phyloP scores from a whole-genome alignment of 352 stramenopile species.

The Ophiocytium majus region DNA sequence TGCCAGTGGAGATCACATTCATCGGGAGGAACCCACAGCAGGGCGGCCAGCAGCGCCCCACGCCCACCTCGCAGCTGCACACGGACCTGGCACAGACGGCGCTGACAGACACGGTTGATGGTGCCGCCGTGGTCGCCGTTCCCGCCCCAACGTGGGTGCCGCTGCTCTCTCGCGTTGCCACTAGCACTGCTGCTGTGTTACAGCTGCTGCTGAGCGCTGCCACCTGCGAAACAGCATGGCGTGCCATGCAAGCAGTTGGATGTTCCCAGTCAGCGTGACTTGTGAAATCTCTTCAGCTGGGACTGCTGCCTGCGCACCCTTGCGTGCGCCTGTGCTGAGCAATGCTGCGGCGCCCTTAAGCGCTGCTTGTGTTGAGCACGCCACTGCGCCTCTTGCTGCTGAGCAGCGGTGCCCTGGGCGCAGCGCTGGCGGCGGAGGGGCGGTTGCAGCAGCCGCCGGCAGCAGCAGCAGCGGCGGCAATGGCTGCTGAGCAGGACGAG shows the following conservation, averaged over 20 bases:
- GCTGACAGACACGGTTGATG: background rate
- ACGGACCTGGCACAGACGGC: background rate
- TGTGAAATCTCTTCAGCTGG: too few relatives aligned
- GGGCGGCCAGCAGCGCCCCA: background rate
- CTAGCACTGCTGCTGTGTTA: conserved; percentile 5
- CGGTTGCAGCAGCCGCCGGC: background rate
- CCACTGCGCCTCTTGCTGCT: too few relatives aligned
- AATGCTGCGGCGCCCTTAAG: too few relatives aligned
- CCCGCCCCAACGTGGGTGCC: background rate
- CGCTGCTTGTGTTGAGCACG: too few relatives aligned
- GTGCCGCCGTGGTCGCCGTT: background rate
- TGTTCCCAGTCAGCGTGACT: too few relatives aligned
- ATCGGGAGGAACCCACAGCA: conserved; percentile 23
- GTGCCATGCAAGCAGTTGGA: too few relatives aligned
- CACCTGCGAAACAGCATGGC: too few relatives aligned
- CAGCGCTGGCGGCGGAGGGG: too few relatives aligned
- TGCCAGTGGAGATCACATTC: conserved; percentile 52
- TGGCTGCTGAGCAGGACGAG: conserved; percentile 32
- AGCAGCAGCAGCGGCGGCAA: background rate
- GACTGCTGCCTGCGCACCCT: too few relatives aligned
- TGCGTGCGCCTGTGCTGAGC: too few relatives aligned
- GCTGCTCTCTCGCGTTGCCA: background rate
- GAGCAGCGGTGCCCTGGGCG: too few relatives aligned
- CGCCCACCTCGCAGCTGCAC: background rate
- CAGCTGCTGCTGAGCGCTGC: background rate